phyloP scores from a whole-genome alignment of 768 basidiomycete genomes.

The Dioszegia hungarica region DNA sequence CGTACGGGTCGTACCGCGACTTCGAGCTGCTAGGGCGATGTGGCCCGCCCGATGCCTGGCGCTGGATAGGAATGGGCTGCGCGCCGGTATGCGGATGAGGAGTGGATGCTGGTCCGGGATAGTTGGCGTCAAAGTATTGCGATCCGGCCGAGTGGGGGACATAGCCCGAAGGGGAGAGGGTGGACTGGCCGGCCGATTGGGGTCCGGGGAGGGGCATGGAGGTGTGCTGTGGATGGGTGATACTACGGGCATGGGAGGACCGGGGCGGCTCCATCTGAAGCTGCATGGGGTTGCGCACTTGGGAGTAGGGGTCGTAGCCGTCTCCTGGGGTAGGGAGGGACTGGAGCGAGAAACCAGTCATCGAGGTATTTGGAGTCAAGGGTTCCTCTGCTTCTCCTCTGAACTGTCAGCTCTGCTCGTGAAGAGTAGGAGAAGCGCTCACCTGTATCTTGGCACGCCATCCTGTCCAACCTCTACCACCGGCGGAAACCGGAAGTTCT shows the following conservation, averaged over 20 bases:
- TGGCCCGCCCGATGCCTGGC: constrained; percentile 4
- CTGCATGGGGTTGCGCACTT: background rate
- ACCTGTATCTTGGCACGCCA: constrained; percentile 68
- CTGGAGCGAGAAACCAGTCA: constrained; percentile 5
- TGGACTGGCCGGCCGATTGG: no score
- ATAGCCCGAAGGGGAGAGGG: background rate
- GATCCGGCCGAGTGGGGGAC: background rate
- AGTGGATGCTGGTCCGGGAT: background rate
- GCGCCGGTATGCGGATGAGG: background rate
- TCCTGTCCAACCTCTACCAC: constrained; percentile 80
- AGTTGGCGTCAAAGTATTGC: constrained; percentile 6
- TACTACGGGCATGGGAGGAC: background rate
- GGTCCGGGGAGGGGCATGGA: no score
- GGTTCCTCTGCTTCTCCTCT: constrained; percentile 26
- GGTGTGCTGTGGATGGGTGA: constrained; percentile 1
- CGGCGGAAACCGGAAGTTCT: constrained; percentile 84
- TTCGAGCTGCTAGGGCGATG: constrained; percentile 13
- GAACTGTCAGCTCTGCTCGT: background rate
- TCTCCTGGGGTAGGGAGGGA: constrained; percentile 8
- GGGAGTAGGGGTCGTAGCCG: constrained; percentile 10
- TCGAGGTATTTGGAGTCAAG: constrained; percentile 13
- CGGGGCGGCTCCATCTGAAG: background rate
- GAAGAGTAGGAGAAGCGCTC: background rate
- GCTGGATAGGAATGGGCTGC: constrained; percentile 3
- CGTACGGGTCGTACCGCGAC: constrained; percentile 18